Evolutionary conservation across 495 filamentous ascomycete genomes (phyloP), one percentile per base, ranked within the genome.

Genomic region (Rusavskia elegans): DNA sequence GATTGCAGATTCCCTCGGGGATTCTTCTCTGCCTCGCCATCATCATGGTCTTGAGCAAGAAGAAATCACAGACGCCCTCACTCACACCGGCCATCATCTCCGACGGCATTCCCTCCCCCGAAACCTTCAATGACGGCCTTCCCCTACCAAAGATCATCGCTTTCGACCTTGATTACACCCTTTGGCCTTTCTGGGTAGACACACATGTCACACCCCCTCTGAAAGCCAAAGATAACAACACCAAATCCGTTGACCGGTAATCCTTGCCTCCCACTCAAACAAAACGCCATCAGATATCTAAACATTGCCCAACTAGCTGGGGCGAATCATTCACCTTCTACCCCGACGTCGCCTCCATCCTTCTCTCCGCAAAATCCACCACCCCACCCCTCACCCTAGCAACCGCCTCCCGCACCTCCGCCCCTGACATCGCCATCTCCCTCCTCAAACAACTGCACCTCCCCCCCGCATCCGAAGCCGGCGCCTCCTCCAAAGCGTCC

Each of bases 121-220:
- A 69, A 37, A 86, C 83, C 21, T 81, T 95, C 63, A 76, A 67
- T 46, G 89, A 98, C 66, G 80, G 80, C 52, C 76, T 79, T 0
- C 84, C 87, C 1, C 79, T 98, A 3, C 92, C 92, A 0, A 86
- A 83, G 56, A 68, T 93, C 54, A 76, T 98, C 55, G 83, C 84
- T 52, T 94, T 98, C 68, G 92, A 98, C 64, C 76, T 96, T 48
- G 92, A 98, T 72, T 96, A 95, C 71, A 98, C 92, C 0, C 74
- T 98, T 1, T 96, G 92, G 92, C 87, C 89, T 3, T 95, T 94
- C 71, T 98, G 90, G 89, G 81, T 88, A 3, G 92, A 96, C 70
- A 95, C 88, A 14, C 88, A 95, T 65, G 82, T 90, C 60, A 81
- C 80, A 49, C 76, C 84, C 11, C 90, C 92, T 1, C 70, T 98